Evolutionary conservation across 192 early-diverging fungal species (phyloP).

Genomic region (Pilobolus umbonatus): DNA sequence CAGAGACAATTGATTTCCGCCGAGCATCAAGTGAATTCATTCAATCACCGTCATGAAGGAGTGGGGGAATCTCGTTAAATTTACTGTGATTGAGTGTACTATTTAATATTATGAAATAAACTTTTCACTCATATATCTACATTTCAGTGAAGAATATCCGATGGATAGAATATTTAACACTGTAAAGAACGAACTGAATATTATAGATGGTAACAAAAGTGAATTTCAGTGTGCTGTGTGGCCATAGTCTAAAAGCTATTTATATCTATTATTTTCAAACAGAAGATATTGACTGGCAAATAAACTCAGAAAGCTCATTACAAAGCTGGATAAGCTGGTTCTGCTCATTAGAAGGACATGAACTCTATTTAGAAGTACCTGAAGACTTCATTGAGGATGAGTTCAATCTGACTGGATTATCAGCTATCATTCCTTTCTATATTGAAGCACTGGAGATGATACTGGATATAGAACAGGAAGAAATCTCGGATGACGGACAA

Average conservation of each 20-base stretch:
- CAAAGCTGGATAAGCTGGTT: conserved; percentile 73
- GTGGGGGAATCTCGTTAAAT: background rate
- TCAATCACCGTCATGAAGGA: no score
- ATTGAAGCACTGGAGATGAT: conserved; percentile 95
- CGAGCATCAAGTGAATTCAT: no score
- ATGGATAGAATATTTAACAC: conserved; percentile 11
- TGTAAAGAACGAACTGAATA: background rate
- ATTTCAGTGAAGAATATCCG: background rate
- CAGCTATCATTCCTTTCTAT: conserved; percentile 78
- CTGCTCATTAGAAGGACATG: conserved; percentile 69
- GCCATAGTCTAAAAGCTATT: no score
- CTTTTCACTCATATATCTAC: background rate
- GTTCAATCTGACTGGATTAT: conserved; percentile 95
- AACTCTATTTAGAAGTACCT: conserved; percentile 77
- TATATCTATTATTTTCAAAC: no score
- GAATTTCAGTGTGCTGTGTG: no score
- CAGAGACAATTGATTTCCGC: no score
- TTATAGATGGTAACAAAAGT: no score
- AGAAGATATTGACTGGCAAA: conserved; percentile 8
- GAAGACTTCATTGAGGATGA: conserved; percentile 94
- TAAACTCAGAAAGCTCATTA: conserved; percentile 14
- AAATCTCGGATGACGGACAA: conserved; percentile 18
- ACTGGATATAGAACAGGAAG: conserved; percentile 68
- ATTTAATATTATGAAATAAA: background rate
- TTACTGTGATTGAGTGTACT: no score